A percentile compares a stretch with the other conserved stretches of the same genome.
phyloP scores from a whole-genome alignment of 805 yeast genomes.

The Kluyveromyces wickerhamii region DNA sequence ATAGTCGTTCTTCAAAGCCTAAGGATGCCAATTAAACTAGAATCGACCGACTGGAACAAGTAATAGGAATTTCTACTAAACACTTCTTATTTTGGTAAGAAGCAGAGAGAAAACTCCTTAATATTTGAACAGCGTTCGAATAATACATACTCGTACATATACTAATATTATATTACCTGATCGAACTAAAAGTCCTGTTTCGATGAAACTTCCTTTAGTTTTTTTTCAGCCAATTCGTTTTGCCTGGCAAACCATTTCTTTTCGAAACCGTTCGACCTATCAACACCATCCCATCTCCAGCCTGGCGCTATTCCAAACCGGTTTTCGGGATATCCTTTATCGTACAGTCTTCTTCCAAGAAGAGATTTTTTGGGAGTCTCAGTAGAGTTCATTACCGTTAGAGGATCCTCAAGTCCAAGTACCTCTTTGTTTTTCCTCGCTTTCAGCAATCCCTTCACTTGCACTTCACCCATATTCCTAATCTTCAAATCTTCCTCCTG shows the following conservation, averaged over 20 bases:
- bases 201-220: constrained; percentile 29
- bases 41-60: too few species aligned
- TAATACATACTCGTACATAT: constrained; percentile 11
- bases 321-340: constrained; percentile 45
- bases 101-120: too few species aligned
- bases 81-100: too few species aligned
- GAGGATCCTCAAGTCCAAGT: constrained; percentile 49
- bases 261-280: constrained; percentile 85
- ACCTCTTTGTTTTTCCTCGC: constrained; percentile 8
- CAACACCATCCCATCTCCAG: constrained; percentile 84
- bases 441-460: constrained; percentile 23
- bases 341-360: constrained; percentile 49
- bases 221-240: constrained; percentile 29
- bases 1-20: too few species aligned
- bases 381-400: constrained; percentile 27
- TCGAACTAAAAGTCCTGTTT: constrained; percentile 31
- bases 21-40: too few species aligned
- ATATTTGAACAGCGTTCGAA: too few species aligned
- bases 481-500: constrained; percentile 31
- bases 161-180: too few species aligned
- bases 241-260: constrained; percentile 43
- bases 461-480: constrained; percentile 32
- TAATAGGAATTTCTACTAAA: too few species aligned
- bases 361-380: constrained; percentile 9
- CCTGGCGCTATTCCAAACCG: constrained; percentile 77